Evolutionary conservation across 768 basidiomycete species (phyloP), one percentile per base, ranked within the genome.

Genomic region (Boletus rex-veris): DNA sequence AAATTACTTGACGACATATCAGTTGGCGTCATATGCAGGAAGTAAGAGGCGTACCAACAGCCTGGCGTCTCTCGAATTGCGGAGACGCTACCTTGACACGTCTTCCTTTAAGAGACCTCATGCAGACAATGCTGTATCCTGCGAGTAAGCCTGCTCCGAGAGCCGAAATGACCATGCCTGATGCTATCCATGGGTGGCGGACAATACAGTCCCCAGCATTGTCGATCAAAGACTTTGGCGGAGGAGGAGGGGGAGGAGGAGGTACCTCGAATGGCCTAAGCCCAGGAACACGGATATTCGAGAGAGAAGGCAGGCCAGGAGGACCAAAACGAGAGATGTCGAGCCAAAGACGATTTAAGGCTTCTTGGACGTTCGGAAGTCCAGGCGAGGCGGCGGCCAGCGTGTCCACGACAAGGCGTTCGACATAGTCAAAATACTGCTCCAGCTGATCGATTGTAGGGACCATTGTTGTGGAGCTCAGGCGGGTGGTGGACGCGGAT

Each of bases 261-360:
- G 86, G 88, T 4, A 91, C 80, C 56, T 88, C 81, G 60, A 90
- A 88, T 60, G 83, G 79, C 10, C 86, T 86, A 2, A 90, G 78
- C 35, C 78, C 78, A 16, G 86, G 84, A 43, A 88, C 71, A 59
- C 73, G 79, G 50, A 90, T 76, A 42, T 80, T 78, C 11, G 76
- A 74, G 19, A 80, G 63, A 45, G 71, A 50, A 19, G 77, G 71
- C 12, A 75, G 54, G n/a, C 69, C 67, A 55, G 74, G 69, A 16
- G 87, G 89, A 21, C 91, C 90, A 67, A 88, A 91, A 52, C 91
- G 84, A 44, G 87, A 79, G 56, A 93, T 81, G 64, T 93, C 90
- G 21, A 81, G 70, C 86, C 88, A 91, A 52, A 92, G 75, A 24
- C 83, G 79, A 58, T 87, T 79, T 19, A 85, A 69, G 30, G 82